These are phyloP conservation scores for Floccularia luteovirens DNA, from an alignment of 768 basidiomycete genomes.

Conservation along the genomic window DNA sequence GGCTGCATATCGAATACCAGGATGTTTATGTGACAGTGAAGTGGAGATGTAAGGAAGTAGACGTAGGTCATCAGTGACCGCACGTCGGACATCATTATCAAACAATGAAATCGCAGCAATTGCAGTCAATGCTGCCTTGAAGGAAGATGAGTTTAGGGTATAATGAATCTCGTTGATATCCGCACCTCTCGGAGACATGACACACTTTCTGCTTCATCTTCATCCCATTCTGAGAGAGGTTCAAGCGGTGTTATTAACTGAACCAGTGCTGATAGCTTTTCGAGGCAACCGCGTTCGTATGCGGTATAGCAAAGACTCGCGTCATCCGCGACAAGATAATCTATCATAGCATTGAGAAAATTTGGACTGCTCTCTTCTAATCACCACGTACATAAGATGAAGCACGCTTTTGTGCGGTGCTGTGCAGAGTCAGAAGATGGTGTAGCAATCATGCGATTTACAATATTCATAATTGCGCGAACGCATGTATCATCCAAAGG, in stretches of 20 bases:
- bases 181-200: constrained; percentile 57
- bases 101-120: constrained; percentile 69
- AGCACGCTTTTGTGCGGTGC: constrained; percentile 62
- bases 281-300: constrained; percentile 60
- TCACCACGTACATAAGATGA: constrained; percentile 55
- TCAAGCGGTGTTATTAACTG: constrained; percentile 46
- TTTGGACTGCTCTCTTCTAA: not conserved
- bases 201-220: constrained; percentile 58
- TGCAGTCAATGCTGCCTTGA: constrained; percentile 64
- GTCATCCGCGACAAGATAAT: constrained; percentile 68
- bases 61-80: constrained; percentile 51
- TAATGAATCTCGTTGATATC: not conserved
- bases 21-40: constrained; percentile 51
- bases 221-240: constrained; percentile 42
- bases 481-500: constrained; percentile 36
- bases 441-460: constrained; percentile 51
- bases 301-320: constrained; percentile 58
- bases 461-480: constrained; percentile 60
- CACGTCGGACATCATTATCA: constrained; percentile 64
- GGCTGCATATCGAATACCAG: constrained; percentile 78
- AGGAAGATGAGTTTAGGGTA: not conserved
- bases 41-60: constrained; percentile 27
- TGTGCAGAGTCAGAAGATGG: constrained; percentile 27
- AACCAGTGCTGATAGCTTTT: constrained; percentile 43
- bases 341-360: constrained; percentile 17